Evolutionary conservation across 805 yeast genomes (phyloP), one percentile per base, ranked within the genome.

Genomic region (Hanseniaspora singularis): DNA sequence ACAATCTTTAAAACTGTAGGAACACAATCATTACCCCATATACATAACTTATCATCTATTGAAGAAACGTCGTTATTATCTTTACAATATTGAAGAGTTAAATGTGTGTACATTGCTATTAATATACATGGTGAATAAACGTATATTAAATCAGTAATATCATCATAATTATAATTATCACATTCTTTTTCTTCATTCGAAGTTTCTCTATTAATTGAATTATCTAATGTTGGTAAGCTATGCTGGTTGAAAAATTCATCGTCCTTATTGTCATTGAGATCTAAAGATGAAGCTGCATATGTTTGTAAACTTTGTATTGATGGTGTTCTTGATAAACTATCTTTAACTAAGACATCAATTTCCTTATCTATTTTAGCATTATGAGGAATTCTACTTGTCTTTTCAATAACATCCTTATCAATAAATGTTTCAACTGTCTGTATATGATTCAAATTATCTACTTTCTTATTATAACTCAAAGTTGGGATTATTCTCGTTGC

Each of bases 401-500:
- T n/a, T n/a, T n/a, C n/a, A n/a, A n/a, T n/a, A n/a, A n/a, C n/a
- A n/a, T n/a, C n/a, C n/a, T n/a, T n/a, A n/a, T n/a, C n/a, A n/a
- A n/a, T n/a, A n/a, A n/a, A n/a, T n/a, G n/a, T n/a, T n/a, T n/a
- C n/a, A n/a, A n/a, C n/a, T n/a, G n/a, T n/a, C n/a, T n/a, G n/a
- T n/a, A n/a, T n/a, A n/a, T n/a, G n/a, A n/a, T n/a, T n/a, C n/a
- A n/a, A n/a, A n/a, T n/a, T n/a, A n/a, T n/a, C n/a, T n/a, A 30
- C 32, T 39, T 31, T 11, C 58, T 59, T 53, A 72, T 77, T 26
- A 12, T n/a, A 31, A 20, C 33, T 37, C 49, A 83, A 64, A 10
- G 80, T 77, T 2, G 98, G 98, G 18, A 92, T 85, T 51, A 92
- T 87, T 58, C 94, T 81, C 14, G 96, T 84, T 2, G 97, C 96